Evolutionary conservation across 352 stramenopile species (phyloP), one percentile per base, ranked within the genome.

Genomic region (Globisporangium parvum): DNA sequence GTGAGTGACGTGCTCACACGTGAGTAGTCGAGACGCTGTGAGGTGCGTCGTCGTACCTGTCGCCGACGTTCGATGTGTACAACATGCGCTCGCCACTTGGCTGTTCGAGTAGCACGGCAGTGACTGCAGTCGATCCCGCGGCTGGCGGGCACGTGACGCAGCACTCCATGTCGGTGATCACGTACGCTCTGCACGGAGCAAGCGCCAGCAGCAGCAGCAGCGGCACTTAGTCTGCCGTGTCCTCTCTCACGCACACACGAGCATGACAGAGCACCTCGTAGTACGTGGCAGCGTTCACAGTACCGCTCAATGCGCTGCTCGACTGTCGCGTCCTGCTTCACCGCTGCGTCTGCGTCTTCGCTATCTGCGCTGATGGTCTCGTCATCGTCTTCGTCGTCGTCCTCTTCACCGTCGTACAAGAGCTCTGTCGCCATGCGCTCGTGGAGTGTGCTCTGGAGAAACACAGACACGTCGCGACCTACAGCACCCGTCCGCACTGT

Each of bases 121-220:
- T 75, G 15, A 88, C 77, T 3, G 77, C 78, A 4, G 82, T 91
- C 15, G 82, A 84, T 0, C 83, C 83, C 14, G 77, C 67, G 2
- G 67, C 78, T 0, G 70, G 66, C 1, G 75, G 52, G 47, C 72
- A 81, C 3, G 59, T 59, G 55, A 84, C 59, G 51, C 78, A 88
- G 62, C 78, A 90, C 55, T 90, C 79, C 51, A 87, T 69, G 50
- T 93, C 83, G n/a, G 83, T 84, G 47, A 91, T 81, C 47, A 91
- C 60, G 49, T 75, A 93, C 20, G 75, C 77, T 15, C 83, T n/a
- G n/a, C n/a, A n/a, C n/a, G n/a, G n/a, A n/a, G n/a, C n/a, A n/a
- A n/a, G n/a, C n/a, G n/a, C n/a, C n/a, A n/a, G n/a, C n/a, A n/a
- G n/a, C n/a, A n/a, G n/a, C n/a, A n/a, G n/a, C n/a, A n/a, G 10